phyloP scores from a whole-genome alignment of 441 rosid genomes.

The Lepidium campestre region DNA sequence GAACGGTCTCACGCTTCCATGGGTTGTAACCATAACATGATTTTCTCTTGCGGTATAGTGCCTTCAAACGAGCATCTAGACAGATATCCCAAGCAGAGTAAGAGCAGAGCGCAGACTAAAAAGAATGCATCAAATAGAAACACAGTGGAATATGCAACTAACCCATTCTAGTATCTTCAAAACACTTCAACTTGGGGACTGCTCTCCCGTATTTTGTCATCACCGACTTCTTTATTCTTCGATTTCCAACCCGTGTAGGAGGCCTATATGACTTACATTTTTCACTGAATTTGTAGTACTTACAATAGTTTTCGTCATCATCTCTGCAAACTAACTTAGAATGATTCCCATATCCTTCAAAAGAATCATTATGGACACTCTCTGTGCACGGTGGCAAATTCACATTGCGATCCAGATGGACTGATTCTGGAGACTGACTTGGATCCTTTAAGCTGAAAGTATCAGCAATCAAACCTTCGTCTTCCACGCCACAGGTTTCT shows the following conservation, averaged over 20 bases:
- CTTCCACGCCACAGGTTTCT: constrained; percentile 23
- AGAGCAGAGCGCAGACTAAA: not conserved
- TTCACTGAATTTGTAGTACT: constrained; percentile 39
- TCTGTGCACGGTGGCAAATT: constrained; percentile 32
- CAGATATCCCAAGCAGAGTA: not conserved
- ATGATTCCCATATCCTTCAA: constrained; percentile 49
- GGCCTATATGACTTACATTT: constrained; percentile 47
- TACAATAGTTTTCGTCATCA: constrained; percentile 48
- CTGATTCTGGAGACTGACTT: constrained; percentile 30
- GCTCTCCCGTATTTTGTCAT: constrained; percentile 49
- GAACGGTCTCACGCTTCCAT: constrained; percentile 30
- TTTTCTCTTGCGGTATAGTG: constrained; percentile 43
- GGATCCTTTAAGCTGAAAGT: constrained; percentile 36
- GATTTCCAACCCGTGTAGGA: constrained; percentile 14
- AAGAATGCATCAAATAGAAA: not conserved
- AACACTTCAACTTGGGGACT: constrained; percentile 28
- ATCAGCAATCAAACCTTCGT: constrained; percentile 25
- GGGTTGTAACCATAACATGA: constrained; percentile 34
- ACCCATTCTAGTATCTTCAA: constrained; percentile 45
- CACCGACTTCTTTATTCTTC: constrained; percentile 46
- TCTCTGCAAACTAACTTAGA: constrained; percentile 53
- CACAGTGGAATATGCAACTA: constrained; percentile 15
- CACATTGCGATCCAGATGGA: constrained; percentile 33
- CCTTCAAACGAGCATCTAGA: constrained; percentile 41
- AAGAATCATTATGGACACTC: constrained; percentile 32